Conservation (phyloP, 805 yeast species). For the Helenozyma rhizophorensis region DNA sequence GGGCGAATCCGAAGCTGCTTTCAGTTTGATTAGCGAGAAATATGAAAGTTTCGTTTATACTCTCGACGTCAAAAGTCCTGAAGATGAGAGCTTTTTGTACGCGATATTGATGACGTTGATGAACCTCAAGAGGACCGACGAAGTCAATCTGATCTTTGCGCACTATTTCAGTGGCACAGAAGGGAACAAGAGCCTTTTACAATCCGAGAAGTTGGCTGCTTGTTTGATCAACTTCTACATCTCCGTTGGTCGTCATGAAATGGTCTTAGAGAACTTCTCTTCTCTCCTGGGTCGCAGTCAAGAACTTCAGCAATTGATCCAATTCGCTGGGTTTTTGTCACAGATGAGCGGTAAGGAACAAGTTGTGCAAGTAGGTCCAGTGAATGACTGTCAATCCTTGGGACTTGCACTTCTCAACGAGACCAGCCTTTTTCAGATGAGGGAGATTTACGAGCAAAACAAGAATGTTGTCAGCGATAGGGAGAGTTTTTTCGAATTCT, state of each 20-base stretch:
- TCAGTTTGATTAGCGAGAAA: not conserved
- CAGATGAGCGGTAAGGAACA: constrained; percentile 10
- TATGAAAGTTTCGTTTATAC: constrained; percentile 1
- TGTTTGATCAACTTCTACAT: constrained; percentile 23
- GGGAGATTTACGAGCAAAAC: constrained; percentile 8
- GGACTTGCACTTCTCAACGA: constrained; percentile 9
- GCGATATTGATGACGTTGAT: constrained; percentile 12
- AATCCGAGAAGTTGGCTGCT: constrained; percentile 15
- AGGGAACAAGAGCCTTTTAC: constrained; percentile 10
- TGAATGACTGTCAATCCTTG: constrained; percentile 2
- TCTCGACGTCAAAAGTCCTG: constrained; percentile 2
- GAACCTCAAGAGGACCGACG: constrained; percentile 8
- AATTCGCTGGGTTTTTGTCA: constrained; percentile 19
- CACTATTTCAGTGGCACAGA: constrained; percentile 9
- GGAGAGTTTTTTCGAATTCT: constrained; percentile 6
- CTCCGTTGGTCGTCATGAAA: constrained; percentile 13
- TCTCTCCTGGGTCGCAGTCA: constrained; percentile 11
- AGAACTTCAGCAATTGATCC: constrained; percentile 12
- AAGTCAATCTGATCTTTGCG: constrained; percentile 17
- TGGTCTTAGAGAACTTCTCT: constrained; percentile 17
- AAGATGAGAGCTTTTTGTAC: constrained; percentile 5
- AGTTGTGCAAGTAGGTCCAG: not conserved
- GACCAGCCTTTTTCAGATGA: constrained; percentile 13
- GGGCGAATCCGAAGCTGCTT: no score
- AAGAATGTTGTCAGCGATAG: constrained; percentile 9